phyloP scores from a whole-genome alignment of 2,329 filamentous ascomycete genomes.

The Moelleriella libera region DNA sequence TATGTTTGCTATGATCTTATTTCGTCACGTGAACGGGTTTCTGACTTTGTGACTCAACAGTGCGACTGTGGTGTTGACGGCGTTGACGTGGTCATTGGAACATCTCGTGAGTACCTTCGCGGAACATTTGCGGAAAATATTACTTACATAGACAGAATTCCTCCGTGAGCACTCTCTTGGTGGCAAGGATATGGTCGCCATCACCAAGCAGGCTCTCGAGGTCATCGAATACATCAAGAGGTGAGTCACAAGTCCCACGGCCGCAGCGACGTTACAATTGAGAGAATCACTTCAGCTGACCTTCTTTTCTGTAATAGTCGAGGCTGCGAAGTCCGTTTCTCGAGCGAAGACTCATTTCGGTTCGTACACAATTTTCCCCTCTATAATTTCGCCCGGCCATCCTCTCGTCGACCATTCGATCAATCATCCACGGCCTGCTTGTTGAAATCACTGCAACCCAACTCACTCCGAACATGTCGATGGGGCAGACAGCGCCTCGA shows the following conservation, averaged over 20 bases:
- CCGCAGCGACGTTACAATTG: no score
- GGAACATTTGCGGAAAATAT: not conserved
- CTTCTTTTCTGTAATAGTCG: not conserved
- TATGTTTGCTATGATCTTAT: not conserved
- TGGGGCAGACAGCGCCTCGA: no score
- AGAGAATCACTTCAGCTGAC: not conserved
- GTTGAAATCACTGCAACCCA: no score
- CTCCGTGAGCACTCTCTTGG: slow-evolving; percentile 70
- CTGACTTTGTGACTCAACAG: not conserved
- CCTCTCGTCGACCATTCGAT: no score
- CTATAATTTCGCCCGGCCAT: not conserved
- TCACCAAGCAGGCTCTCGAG: slow-evolving; percentile 41
- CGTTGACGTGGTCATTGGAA: slow-evolving; percentile 44
- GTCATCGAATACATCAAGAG: slow-evolving; percentile 8
- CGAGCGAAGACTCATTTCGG: slow-evolving; percentile 69
- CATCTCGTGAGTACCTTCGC: slow-evolving; percentile 45
- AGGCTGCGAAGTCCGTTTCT: slow-evolving; percentile 20
- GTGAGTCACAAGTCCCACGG: not conserved
- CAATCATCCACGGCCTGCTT: no score
- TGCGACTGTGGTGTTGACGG: slow-evolving; percentile 35
- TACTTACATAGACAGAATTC: not conserved
- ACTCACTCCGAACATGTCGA: no score
- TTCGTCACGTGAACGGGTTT: not conserved
- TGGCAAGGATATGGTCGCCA: slow-evolving; percentile 80
- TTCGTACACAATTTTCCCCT: not conserved